These are phyloP conservation scores for Candida oleophila DNA, from an alignment of 805 yeast species.

Conservation along the genomic window DNA sequence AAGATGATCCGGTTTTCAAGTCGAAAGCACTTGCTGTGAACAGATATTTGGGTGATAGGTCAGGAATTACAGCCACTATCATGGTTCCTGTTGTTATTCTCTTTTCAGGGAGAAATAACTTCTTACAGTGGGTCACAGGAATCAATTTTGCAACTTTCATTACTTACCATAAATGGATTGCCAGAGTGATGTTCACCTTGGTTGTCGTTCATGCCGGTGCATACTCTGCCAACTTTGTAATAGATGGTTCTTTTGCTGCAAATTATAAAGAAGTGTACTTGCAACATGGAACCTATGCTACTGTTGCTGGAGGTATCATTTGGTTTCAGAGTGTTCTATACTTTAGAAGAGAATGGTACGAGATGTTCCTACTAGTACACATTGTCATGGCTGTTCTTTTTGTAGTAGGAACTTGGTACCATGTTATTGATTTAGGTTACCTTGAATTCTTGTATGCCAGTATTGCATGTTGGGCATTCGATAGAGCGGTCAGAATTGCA, in stretches of 20 bases:
- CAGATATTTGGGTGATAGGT: conserved; percentile 41
- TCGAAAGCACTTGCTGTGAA: conserved; percentile 32
- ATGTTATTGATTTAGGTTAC: conserved; percentile 35
- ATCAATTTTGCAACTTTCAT: conserved; percentile 35
- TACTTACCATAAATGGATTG: conserved; percentile 28
- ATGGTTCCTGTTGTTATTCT: conserved; percentile 32
- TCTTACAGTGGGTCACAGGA: conserved; percentile 37
- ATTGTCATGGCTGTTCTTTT: conserved; percentile 35
- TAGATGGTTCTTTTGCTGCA: neutral
- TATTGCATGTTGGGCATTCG: conserved; percentile 37
- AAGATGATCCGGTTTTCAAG: conserved; percentile 36
- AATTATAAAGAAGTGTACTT: conserved; percentile 17
- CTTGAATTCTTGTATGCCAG: conserved; percentile 29
- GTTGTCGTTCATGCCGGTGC: conserved; percentile 26
- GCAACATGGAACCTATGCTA: conserved; percentile 37
- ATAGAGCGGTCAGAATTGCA: conserved; percentile 27
- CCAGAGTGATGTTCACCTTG: conserved; percentile 19
- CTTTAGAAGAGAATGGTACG: conserved; percentile 38
- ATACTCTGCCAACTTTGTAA: conserved; percentile 5
- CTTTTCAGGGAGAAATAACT: conserved; percentile 36
- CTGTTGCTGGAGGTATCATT: conserved; percentile 31
- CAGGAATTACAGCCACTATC: conserved; percentile 28
- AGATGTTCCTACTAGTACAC: conserved; percentile 33
- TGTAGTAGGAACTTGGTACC: conserved; percentile 48
- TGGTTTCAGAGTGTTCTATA: conserved; percentile 30